Evolutionary conservation across 176 grass and related monocot genomes (phyloP).

Genomic region (Oryza punctata): DNA sequence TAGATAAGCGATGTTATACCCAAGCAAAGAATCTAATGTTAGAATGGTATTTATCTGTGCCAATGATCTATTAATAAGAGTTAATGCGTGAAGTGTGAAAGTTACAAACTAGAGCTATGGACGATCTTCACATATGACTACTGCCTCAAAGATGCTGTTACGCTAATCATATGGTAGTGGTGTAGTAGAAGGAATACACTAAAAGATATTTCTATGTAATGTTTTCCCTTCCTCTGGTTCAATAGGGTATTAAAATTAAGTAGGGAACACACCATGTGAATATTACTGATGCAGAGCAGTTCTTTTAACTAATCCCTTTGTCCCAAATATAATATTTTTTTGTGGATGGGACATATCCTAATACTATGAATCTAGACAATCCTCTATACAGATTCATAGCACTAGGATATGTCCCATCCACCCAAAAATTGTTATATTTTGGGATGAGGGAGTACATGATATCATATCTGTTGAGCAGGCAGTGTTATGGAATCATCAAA

Average conservation of each 20-base stretch:
- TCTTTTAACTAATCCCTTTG: too few relatives aligned
- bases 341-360: too few relatives aligned
- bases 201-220: conserved; percentile 17
- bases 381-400: too few relatives aligned
- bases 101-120: not conserved
- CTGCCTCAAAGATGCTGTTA: conserved; percentile 4
- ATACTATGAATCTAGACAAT: too few relatives aligned
- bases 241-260: conserved; percentile 8
- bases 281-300: conserved; percentile 1
- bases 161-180: not conserved
- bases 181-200: not conserved
- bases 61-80: not conserved
- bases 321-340: too few relatives aligned
- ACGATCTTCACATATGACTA: conserved; percentile 16
- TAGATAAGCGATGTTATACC: not conserved
- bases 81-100: conserved; percentile 23
- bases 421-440: too few relatives aligned
- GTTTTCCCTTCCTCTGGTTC: conserved; percentile 4
- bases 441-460: too few relatives aligned
- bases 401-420: too few relatives aligned
- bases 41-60: conserved; percentile 7
- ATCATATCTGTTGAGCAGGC: conserved; percentile 17
- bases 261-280: conserved; percentile 2
- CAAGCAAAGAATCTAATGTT: conserved; percentile 3
- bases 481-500: not conserved